Evolutionary conservation across 176 grass and related monocot genomes (phyloP).

Genomic region (Zoysia pacifica): DNA sequence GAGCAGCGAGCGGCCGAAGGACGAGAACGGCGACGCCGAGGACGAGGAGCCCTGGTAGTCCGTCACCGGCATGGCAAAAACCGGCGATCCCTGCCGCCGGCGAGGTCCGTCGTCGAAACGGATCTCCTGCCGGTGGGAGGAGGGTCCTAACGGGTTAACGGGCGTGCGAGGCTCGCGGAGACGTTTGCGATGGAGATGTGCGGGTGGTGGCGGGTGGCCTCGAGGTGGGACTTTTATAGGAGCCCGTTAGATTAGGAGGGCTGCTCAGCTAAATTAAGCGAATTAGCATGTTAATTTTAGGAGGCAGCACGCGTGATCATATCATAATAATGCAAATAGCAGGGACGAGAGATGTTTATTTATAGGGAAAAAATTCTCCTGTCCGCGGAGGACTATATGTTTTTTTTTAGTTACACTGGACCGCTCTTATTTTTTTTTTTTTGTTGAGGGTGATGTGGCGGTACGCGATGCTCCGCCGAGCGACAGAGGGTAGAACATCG

Average conservation of each 20-base stretch:
- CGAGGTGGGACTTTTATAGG: constrained; percentile 43
- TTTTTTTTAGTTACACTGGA: not conserved
- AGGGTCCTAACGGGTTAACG: not conserved
- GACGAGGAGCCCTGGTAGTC: constrained; percentile 68
- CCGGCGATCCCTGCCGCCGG: constrained; percentile 25
- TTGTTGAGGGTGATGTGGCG: too few species aligned
- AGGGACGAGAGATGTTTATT: constrained; percentile 30
- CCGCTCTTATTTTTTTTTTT: too few species aligned
- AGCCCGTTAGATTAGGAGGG: constrained; percentile 36
- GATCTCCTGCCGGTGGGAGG: not conserved
- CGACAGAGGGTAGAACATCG: too few species aligned
- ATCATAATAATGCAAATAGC: constrained; percentile 11
- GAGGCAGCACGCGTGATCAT: not conserved
- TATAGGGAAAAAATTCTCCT: constrained; percentile 17
- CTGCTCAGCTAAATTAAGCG: constrained; percentile 13
- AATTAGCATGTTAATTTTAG: constrained; percentile 29
- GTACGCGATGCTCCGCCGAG: too few species aligned
- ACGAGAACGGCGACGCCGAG: constrained; percentile 50
- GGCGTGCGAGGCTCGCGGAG: constrained; percentile 7
- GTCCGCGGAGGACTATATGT: not conserved
- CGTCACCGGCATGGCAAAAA: constrained; percentile 68
- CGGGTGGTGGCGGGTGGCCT: not conserved
- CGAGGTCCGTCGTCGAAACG: not conserved
- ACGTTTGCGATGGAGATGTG: constrained; percentile 7
- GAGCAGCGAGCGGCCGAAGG: constrained; percentile 58